Evolutionary conservation across 73 alveolate species (phyloP).

Genomic region (Paramecium primaurelia): DNA sequence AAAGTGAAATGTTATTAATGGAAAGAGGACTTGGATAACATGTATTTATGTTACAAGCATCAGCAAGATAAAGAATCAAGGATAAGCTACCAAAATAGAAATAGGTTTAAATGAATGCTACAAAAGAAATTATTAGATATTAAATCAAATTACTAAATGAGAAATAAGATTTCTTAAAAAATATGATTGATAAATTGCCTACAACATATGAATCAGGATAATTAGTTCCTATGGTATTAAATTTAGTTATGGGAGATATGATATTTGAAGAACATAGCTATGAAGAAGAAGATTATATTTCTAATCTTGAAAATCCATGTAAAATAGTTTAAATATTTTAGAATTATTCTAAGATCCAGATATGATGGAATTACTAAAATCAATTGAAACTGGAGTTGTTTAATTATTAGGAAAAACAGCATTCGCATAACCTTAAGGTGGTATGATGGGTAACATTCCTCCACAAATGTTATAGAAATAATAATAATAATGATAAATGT

Average conservation of each 20-base stretch:
- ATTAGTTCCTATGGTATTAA: constrained; percentile 60
- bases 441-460: background rate
- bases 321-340: background rate
- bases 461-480: background rate
- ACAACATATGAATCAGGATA: constrained; percentile 50
- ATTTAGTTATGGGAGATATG: constrained; percentile 55
- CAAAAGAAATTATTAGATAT: constrained; percentile 60
- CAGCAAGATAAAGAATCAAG: constrained; percentile 63
- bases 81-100: constrained; percentile 61
- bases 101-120: constrained; percentile 29
- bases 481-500: background rate
- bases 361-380: constrained; percentile 58
- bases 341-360: constrained; percentile 53
- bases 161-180: constrained; percentile 37
- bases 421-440: constrained; percentile 19
- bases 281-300: constrained; percentile 62
- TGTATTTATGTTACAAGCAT: constrained; percentile 60
- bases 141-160: constrained; percentile 53
- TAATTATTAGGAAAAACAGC: constrained; percentile 46
- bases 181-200: constrained; percentile 51
- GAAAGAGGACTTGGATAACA: constrained; percentile 67
- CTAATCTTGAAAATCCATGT: constrained; percentile 56
- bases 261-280: constrained; percentile 55
- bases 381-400: constrained; percentile 58
- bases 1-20: constrained; percentile 59